Evolutionary conservation across 2,329 filamentous ascomycete species (phyloP).

Genomic region (Cordyceps cicadae): DNA sequence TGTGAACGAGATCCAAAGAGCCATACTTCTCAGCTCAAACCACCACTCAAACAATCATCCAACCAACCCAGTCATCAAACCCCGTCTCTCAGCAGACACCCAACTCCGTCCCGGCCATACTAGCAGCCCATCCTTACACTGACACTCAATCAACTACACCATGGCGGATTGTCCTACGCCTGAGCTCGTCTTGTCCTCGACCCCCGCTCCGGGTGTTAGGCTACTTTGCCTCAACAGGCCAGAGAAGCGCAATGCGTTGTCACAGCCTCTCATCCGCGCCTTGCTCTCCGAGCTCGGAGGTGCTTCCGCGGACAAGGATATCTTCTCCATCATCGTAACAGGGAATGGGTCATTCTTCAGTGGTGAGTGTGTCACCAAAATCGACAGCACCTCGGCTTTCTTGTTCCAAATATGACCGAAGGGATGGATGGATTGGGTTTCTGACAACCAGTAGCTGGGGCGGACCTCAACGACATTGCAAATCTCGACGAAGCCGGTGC

Average conservation of each 20-base stretch:
- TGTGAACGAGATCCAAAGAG: no score
- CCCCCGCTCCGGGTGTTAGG: conserved; percentile 29
- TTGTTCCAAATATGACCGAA: not conserved
- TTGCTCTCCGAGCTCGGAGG: conserved; percentile 22
- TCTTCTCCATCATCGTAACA: conserved; percentile 27
- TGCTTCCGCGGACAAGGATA: conserved; percentile 15
- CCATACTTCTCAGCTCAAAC: no score
- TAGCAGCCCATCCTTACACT: no score
- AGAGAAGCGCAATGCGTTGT: conserved; percentile 49
- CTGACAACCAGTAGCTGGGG: conserved; percentile 21
- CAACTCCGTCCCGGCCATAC: not conserved
- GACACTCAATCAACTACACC: not conserved
- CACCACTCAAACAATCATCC: no score
- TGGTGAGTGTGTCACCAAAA: conserved; percentile 18
- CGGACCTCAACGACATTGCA: conserved; percentile 29
- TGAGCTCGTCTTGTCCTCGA: conserved; percentile 16
- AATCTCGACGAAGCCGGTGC: conserved; percentile 22
- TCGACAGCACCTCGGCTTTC: not conserved
- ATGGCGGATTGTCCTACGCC: not conserved
- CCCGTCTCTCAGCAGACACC: not conserved
- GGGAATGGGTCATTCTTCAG: conserved; percentile 25
- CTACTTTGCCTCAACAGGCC: conserved; percentile 43
- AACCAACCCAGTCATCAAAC: no score
- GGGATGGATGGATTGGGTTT: not conserved
- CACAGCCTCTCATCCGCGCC: conserved; percentile 37